These are phyloP conservation scores for Tarenaya hassleriana DNA, from an alignment of 345 rosid genomes.

Conservation along the genomic window DNA sequence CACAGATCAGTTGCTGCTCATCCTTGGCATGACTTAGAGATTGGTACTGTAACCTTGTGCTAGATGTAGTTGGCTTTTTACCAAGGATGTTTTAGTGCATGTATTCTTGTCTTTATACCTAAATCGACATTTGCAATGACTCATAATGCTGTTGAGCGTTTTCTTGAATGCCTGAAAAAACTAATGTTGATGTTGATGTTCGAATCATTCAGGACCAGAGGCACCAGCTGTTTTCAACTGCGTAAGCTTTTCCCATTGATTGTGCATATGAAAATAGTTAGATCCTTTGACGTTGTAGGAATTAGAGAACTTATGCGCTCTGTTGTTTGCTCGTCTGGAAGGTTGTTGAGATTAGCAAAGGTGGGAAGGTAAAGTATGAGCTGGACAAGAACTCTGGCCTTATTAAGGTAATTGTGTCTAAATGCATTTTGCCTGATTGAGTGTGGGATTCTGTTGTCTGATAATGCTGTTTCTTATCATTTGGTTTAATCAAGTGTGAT, in stretches of 20 bases:
- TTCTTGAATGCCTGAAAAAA: constrained; percentile 9
- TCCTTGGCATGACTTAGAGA: constrained; percentile 95
- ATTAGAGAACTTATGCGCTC: background rate
- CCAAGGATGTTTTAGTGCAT: background rate
- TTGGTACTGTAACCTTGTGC: constrained; percentile 38
- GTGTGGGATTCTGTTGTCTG: no score
- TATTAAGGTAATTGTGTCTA: constrained; percentile 48
- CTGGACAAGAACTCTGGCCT: constrained; percentile 90
- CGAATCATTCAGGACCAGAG: constrained; percentile 61
- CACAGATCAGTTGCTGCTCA: constrained; percentile 79
- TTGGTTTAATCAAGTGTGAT: background rate
- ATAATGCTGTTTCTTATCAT: background rate
- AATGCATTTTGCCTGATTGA: no score
- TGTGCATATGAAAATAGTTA: background rate
- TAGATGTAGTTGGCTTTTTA: background rate
- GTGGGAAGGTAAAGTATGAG: constrained; percentile 96
- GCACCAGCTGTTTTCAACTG: constrained; percentile 87
- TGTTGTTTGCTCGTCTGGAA: constrained; percentile 16
- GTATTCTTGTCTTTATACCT: background rate
- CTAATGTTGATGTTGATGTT: constrained; percentile 16
- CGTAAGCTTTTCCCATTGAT: constrained; percentile 40
- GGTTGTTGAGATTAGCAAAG: constrained; percentile 95
- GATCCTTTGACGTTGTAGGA: background rate
- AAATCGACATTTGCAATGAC: background rate
- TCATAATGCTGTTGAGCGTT: background rate